Conservation (phyloP, 2,329 filamentous ascomycete genomes). For the Herpotrichia juniperi region DNA sequence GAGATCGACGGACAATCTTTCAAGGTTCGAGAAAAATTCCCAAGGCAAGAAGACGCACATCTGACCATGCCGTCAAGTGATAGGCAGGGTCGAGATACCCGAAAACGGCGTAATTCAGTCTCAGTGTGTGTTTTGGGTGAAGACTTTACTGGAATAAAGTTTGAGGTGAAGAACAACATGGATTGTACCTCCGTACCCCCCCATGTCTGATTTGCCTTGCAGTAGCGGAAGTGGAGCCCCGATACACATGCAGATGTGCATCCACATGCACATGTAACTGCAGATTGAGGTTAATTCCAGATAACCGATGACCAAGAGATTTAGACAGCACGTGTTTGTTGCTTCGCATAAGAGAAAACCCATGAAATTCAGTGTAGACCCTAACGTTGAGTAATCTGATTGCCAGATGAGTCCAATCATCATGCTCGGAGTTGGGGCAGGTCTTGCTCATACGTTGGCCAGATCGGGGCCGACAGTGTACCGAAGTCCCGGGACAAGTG, state of each 20-base stretch:
- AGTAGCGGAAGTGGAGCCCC: background rate
- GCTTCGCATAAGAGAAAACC: background rate
- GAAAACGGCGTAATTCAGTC: background rate
- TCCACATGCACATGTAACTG: background rate
- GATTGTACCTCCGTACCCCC: background rate
- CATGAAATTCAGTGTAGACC: background rate
- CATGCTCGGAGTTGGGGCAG: background rate
- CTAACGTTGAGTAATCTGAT: constrained; percentile 3
- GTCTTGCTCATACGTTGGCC: background rate
- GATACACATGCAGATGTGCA: background rate
- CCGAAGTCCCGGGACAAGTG: constrained; percentile 8
- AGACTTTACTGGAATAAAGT: constrained; percentile 4
- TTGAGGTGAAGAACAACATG: constrained; percentile 1
- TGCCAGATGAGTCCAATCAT: background rate
- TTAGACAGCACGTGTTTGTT: background rate
- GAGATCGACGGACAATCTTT: background rate
- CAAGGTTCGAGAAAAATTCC: background rate
- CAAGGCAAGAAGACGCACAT: too few species aligned
- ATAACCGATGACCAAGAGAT: background rate
- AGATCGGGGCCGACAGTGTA: background rate
- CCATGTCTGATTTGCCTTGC: background rate
- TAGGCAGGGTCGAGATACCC: background rate
- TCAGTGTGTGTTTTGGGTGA: background rate
- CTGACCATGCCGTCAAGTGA: background rate
- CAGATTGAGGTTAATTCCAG: background rate